A percentile compares a stretch with the other conserved stretches of the same genome.
These are phyloP conservation scores for Dissophora ornata DNA, from an alignment of 192 early-diverging fungal genomes.

Conservation along the genomic window DNA sequence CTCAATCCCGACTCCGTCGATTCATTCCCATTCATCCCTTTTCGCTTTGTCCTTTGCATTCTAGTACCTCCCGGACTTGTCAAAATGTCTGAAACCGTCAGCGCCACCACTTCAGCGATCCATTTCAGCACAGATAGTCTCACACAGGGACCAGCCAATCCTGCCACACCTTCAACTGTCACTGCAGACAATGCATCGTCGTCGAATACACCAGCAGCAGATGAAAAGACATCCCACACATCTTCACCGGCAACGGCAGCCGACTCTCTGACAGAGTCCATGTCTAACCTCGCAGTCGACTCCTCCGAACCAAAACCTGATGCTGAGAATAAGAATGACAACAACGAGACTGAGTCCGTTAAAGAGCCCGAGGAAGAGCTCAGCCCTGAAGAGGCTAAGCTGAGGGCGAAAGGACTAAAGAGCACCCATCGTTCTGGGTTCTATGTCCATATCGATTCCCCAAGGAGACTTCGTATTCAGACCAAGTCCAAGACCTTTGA, in stretches of 20 bases:
- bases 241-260: not conserved
- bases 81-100: not conserved
- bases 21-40: constrained; percentile 1
- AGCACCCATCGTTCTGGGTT: constrained; percentile 51
- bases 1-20: too few species aligned
- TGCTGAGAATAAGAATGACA: not conserved
- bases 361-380: constrained; percentile 31
- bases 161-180: not conserved
- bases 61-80: not conserved
- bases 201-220: not conserved
- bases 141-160: not conserved
- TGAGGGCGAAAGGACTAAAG: constrained; percentile 34
- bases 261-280: constrained; percentile 7
- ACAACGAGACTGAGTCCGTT: not conserved
- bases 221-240: too few species aligned
- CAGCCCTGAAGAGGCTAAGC: constrained; percentile 34
- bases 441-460: constrained; percentile 37
- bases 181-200: not conserved
- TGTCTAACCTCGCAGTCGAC: constrained; percentile 21
- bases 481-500: constrained; percentile 46
- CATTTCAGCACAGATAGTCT: constrained; percentile 1
- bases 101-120: not conserved
- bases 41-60: constrained; percentile 2
- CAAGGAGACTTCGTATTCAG: constrained; percentile 36
- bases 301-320: not conserved